A percentile compares a stretch with the other conserved stretches of the same genome.
These are phyloP conservation scores for Candida ulmi DNA, from an alignment of 805 yeast genomes.

Conservation along the genomic window DNA sequence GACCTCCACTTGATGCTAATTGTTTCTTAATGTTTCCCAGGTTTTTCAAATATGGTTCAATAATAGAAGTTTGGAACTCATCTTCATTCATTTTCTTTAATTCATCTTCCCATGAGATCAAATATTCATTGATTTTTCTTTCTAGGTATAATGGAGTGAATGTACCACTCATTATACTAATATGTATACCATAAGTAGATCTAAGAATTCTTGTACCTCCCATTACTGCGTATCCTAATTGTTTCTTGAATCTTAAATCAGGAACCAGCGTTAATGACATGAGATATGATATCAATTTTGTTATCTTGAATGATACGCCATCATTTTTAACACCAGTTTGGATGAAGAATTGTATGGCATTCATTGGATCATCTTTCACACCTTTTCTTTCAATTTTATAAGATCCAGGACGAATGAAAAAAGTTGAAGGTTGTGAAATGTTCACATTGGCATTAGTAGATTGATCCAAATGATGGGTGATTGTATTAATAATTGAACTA, in stretches of 20 bases:
- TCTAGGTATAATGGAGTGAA: conserved; percentile 37
- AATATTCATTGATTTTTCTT: conserved; percentile 40
- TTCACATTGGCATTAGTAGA: not conserved
- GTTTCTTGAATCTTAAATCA: conserved; percentile 49
- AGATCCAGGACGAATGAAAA: conserved; percentile 32
- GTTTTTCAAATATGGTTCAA: conserved; percentile 32
- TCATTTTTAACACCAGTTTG: conserved; percentile 50
- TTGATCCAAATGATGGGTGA: conserved; percentile 24
- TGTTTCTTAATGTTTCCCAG: conserved; percentile 4
- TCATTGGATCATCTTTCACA: conserved; percentile 43
- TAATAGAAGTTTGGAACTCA: conserved; percentile 30
- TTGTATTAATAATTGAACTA: conserved; percentile 17
- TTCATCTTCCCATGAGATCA: conserved; percentile 34
- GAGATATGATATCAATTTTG: conserved; percentile 42
- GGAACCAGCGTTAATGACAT: conserved; percentile 37
- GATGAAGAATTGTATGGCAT: conserved; percentile 45
- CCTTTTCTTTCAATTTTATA: conserved; percentile 29
- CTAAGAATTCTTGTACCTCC: conserved; percentile 50
- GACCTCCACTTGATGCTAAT: conserved; percentile 22
- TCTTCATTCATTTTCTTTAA: conserved; percentile 26
- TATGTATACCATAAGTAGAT: conserved; percentile 51
- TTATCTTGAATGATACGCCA: conserved; percentile 29
- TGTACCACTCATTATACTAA: conserved; percentile 49
- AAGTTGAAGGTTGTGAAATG: conserved; percentile 31
- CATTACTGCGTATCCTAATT: conserved; percentile 57